Evolutionary conservation across 257 asterid genomes (phyloP).

Genomic region (Scutellaria baicalensis): DNA sequence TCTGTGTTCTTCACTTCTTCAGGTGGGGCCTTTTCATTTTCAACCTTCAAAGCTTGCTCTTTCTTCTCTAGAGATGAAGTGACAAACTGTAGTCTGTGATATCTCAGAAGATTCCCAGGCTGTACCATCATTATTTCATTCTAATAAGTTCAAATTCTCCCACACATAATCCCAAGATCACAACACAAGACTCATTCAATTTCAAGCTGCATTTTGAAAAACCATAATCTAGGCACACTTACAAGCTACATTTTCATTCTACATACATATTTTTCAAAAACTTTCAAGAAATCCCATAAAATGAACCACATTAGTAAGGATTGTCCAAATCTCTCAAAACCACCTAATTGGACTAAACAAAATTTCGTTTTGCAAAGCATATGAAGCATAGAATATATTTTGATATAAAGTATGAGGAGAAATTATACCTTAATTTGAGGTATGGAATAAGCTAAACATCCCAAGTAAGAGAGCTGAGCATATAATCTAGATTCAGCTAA

Average conservation of each 20-base stretch:
- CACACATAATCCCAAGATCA: background rate
- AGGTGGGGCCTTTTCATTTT: constrained; percentile 30
- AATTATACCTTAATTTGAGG: constrained; percentile 71
- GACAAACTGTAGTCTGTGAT: constrained; percentile 39
- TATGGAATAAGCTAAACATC: constrained; percentile 74
- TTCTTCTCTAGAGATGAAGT: constrained; percentile 73
- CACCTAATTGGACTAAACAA: background rate
- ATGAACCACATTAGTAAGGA: too few relatives aligned
- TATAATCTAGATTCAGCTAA: constrained; percentile 72
- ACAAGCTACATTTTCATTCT: background rate
- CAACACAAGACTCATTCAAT: background rate
- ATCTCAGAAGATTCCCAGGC: constrained; percentile 55
- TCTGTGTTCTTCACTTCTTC: constrained; percentile 7
- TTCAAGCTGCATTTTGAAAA: background rate
- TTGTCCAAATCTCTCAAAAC: too few relatives aligned
- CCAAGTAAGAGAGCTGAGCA: constrained; percentile 73
- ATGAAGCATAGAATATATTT: background rate
- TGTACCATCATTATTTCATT: constrained; percentile 15
- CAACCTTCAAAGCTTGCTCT: constrained; percentile 40
- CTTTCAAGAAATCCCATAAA: background rate
- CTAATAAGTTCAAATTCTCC: background rate
- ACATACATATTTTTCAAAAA: background rate
- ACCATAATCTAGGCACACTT: background rate
- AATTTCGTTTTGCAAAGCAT: background rate
- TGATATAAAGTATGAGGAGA: background rate